Evolutionary conservation across 768 basidiomycete genomes (phyloP).

Genomic region (Russula sp.): DNA sequence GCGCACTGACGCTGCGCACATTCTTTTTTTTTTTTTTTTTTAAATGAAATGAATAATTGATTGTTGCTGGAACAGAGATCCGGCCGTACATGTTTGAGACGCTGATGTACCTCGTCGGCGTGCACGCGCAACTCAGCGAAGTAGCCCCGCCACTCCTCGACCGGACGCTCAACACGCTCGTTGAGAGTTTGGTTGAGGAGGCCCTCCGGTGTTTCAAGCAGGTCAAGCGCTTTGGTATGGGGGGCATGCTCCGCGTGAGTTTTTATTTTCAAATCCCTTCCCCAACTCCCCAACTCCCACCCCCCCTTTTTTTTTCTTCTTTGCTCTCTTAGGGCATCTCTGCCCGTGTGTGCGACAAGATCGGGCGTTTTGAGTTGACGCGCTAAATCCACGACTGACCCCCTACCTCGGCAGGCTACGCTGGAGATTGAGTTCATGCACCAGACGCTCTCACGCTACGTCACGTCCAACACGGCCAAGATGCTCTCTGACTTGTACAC

Average conservation of each 20-base stretch:
- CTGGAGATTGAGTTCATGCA: slow-evolving; percentile 99
- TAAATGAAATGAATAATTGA: not conserved
- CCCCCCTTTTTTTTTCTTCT: no score
- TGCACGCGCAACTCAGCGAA: slow-evolving; percentile 85
- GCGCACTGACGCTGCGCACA: not conserved
- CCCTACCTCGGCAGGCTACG: slow-evolving; percentile 58
- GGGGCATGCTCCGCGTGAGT: slow-evolving; percentile 92
- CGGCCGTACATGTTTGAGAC: slow-evolving; percentile 90
- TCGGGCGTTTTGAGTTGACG: no score
- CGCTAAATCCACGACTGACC: no score
- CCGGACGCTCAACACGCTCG: slow-evolving; percentile 71
- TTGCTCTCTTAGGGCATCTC: no score
- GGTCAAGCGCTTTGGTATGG: slow-evolving; percentile 91
- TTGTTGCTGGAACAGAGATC: slow-evolving; percentile 52
- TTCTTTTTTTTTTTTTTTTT: not conserved
- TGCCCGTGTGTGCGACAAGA: no score
- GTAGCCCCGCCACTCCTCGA: slow-evolving; percentile 75
- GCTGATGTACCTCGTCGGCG: slow-evolving; percentile 79
- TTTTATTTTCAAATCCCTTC: not conserved
- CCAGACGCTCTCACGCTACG: slow-evolving; percentile 86
- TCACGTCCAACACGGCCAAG: slow-evolving; percentile 70
- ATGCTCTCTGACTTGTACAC: slow-evolving; percentile 89
- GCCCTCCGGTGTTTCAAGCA: slow-evolving; percentile 82
- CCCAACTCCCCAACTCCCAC: no score
- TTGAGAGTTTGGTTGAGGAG: slow-evolving; percentile 77